Evolutionary conservation across 192 early-diverging fungal species (phyloP), one percentile per base, ranked within the genome.

Genomic region (Coemansia sp.): DNA sequence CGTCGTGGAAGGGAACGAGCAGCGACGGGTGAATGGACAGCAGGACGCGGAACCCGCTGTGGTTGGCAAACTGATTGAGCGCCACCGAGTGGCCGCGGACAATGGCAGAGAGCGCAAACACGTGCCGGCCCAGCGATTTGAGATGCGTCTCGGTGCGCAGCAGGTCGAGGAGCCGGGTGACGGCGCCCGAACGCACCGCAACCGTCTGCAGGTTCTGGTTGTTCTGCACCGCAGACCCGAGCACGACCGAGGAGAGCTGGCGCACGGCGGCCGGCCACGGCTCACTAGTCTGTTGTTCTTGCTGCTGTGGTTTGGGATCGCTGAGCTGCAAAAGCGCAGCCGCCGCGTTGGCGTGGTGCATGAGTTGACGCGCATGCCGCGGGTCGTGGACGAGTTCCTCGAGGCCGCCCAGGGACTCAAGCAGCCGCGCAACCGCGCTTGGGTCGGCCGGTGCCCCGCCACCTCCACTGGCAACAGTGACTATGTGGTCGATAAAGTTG

Each of bases 191-290:
- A 1, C 23, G 26, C 37, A 54, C 38, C 3, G 68, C 77, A 2
- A 56, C 16, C 18, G 44, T 62, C 41, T 85, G 78, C 16, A 74
- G 63, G 56, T 21, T 18, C 3, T 63, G 70, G 63, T 75, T 78
- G 67, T 81, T 85, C 78, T 91, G 89, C 44, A 89, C 73, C 37
- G 87, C 71, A 0, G 83, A 69, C 47, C 84, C 84, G 37, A 91
- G 60, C 9, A 87, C 79, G 8, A 86, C 56, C 0, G 87, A 85
- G 0, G 88, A 72, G 57, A 73, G 64, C 48, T 70, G 68, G 21
- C 85, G 79, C 15, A 86, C 60, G 3, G 37, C 10, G 1, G 64
- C 18, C 0, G 80, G 64, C 70, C 75, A 73, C 32, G 57, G 12
- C 52, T 54, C 52, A 23, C 19, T 54, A 3, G 32, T 32, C 32